Conservation (phyloP, 371 early-diverging fungal species). For the Spiromyces aspiralis region DNA sequence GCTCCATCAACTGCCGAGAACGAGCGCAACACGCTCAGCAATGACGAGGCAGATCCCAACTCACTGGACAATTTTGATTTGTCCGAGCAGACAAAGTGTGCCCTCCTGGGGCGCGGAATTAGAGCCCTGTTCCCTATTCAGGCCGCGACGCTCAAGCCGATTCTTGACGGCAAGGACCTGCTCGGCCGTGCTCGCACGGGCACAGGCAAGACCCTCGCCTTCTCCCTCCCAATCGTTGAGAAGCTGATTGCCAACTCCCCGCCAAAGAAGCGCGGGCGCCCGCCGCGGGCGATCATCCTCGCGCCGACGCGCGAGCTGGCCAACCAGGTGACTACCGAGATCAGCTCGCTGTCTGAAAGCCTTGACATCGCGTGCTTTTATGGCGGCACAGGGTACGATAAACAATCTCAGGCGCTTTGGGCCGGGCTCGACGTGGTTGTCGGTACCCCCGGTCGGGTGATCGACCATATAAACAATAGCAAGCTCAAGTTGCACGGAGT, state of each 20-base stretch:
- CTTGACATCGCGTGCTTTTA: constrained; percentile 36
- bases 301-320: constrained; percentile 97
- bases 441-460: constrained; percentile 94
- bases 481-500: constrained; percentile 53
- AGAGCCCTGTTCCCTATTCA: constrained; percentile 82
- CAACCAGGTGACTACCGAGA: constrained; percentile 80
- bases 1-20: constrained; percentile 4
- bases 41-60: constrained; percentile 28
- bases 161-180: constrained; percentile 77
- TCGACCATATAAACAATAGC: constrained; percentile 86
- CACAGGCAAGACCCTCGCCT: constrained; percentile 87
- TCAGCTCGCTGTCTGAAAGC: constrained; percentile 28
- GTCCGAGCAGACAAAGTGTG: constrained; percentile 36
- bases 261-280: constrained; percentile 9
- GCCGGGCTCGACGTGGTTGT: constrained; percentile 90
- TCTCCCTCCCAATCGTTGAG: constrained; percentile 78
- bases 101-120: constrained; percentile 53
- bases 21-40: constrained; percentile 13
- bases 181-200: constrained; percentile 95
- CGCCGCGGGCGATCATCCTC: constrained; percentile 76
- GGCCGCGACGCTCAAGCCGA: constrained; percentile 64
- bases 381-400: constrained; percentile 72
- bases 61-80: constrained; percentile 51
- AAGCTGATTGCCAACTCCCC: constrained; percentile 23
- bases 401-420: constrained; percentile 60